Percentiles rank a stretch among this genome's conserved stretches.
These are phyloP conservation scores for Scytalidium lignicola DNA, from an alignment of 2,329 filamentous ascomycete species.

Conservation along the genomic window DNA sequence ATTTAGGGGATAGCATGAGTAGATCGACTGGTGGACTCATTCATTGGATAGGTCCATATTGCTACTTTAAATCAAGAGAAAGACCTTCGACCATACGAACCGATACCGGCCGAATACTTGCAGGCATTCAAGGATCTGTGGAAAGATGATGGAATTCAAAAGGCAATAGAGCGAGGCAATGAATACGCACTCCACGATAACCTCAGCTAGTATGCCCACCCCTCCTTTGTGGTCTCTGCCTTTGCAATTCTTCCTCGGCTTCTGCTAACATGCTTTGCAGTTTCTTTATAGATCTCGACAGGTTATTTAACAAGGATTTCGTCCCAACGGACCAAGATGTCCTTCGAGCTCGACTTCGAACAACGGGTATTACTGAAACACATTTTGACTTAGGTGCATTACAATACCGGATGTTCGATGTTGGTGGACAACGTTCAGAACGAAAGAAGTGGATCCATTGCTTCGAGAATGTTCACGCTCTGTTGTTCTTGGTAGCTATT, in stretches of 20 bases:
- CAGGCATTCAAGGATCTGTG: conserved; percentile 80
- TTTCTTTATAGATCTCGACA: conserved; percentile 76
- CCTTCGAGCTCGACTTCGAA: conserved; percentile 80
- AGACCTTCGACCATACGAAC: conserved; percentile 78
- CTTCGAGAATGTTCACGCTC: conserved; percentile 75
- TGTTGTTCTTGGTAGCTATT: conserved; percentile 90
- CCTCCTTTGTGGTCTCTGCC: not conserved
- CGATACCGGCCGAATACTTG: conserved; percentile 72
- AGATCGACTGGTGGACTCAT: conserved; percentile 2
- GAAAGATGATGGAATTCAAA: conserved; percentile 76
- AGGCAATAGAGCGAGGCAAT: conserved; percentile 88
- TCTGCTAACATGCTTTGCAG: conserved; percentile 38
- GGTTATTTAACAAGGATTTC: conserved; percentile 71
- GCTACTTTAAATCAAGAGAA: conserved; percentile 71
- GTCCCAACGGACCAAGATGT: conserved; percentile 93
- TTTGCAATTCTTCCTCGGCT: conserved; percentile 10
- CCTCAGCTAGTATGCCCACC: conserved; percentile 70
- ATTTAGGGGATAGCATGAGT: too few relatives aligned
- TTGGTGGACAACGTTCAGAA: conserved; percentile 69
- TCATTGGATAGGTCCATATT: conserved; percentile 61
- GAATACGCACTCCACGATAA: conserved; percentile 97
- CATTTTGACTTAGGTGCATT: conserved; percentile 87
- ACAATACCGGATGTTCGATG: conserved; percentile 88
- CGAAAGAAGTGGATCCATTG: conserved; percentile 78
- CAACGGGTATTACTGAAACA: conserved; percentile 93